These are phyloP conservation scores for Magnusiomyces sp. DNA, from an alignment of 1,139 yeast genomes.

Conservation along the genomic window DNA sequence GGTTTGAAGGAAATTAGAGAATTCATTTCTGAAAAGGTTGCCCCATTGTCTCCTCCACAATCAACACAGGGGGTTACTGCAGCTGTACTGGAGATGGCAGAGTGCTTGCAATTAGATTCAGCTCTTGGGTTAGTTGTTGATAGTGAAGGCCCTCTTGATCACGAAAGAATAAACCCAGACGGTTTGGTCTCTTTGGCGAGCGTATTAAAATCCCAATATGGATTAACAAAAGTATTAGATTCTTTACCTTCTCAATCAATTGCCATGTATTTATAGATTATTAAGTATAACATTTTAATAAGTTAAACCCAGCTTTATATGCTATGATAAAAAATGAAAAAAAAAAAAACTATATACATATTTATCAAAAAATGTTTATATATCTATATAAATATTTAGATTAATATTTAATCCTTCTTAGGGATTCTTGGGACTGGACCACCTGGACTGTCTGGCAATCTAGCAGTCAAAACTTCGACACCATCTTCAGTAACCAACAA, in stretches of 20 bases:
- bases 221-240: background rate
- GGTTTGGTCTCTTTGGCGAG: background rate
- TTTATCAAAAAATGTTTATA: no score
- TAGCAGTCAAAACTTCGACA: constrained; percentile 80
- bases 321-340: background rate
- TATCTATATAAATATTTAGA: no score
- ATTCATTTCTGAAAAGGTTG: background rate
- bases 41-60: constrained; percentile 21
- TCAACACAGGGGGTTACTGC: constrained; percentile 25
- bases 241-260: background rate
- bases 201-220: background rate
- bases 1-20: background rate
- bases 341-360: background rate
- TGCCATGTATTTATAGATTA: background rate
- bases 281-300: background rate
- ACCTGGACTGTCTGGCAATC: constrained; percentile 75
- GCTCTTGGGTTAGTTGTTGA: constrained; percentile 22
- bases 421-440: constrained; percentile 62
- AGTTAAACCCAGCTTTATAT: no score
- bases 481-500: constrained; percentile 89
- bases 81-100: constrained; percentile 19
- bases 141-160: constrained; percentile 27
- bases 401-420: background rate
- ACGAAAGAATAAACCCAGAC: constrained; percentile 23
- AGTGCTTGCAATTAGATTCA: constrained; percentile 13